phyloP scores from a whole-genome alignment of 1,284 basidiomycete species.

The Irpex lacteus region DNA sequence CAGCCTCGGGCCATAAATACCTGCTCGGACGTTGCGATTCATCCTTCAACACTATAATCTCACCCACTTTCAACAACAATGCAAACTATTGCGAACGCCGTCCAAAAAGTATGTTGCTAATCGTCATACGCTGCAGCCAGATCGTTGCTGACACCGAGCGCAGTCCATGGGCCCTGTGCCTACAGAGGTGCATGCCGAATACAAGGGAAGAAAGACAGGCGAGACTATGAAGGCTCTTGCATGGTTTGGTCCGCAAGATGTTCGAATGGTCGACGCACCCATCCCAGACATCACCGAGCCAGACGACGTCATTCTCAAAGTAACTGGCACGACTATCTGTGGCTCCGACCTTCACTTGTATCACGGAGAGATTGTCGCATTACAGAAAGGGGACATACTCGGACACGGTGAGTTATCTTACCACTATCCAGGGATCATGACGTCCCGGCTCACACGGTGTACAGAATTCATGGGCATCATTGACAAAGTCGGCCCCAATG shows the following conservation, averaged over 20 bases:
- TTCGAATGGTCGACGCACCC: constrained; percentile 53
- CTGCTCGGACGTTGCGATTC: too few relatives aligned
- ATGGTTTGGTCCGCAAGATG: constrained; percentile 62
- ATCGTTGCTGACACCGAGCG: neutral
- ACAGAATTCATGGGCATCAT: constrained; percentile 67
- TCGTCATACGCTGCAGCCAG: neutral
- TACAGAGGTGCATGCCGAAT: constrained; percentile 43
- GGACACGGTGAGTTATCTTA: constrained; percentile 50
- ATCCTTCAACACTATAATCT: too few relatives aligned
- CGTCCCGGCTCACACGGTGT: neutral
- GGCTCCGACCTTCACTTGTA: constrained; percentile 69
- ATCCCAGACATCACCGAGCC: constrained; percentile 68
- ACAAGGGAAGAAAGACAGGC: constrained; percentile 48
- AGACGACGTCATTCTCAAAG: constrained; percentile 64
- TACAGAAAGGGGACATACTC: constrained; percentile 74
- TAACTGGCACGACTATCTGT: constrained; percentile 72
- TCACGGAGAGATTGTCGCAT: constrained; percentile 61
- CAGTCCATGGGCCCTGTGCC: constrained; percentile 39
- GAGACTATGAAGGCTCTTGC: constrained; percentile 67
- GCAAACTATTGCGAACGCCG: neutral
- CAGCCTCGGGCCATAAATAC: neutral
- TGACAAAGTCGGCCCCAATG: constrained; percentile 61
- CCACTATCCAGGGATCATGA: neutral
- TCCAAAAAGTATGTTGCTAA: neutral
- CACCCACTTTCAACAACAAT: neutral